Evolutionary conservation across 2,329 filamentous ascomycete species (phyloP).

Genomic region (Xylaria arbuscula): DNA sequence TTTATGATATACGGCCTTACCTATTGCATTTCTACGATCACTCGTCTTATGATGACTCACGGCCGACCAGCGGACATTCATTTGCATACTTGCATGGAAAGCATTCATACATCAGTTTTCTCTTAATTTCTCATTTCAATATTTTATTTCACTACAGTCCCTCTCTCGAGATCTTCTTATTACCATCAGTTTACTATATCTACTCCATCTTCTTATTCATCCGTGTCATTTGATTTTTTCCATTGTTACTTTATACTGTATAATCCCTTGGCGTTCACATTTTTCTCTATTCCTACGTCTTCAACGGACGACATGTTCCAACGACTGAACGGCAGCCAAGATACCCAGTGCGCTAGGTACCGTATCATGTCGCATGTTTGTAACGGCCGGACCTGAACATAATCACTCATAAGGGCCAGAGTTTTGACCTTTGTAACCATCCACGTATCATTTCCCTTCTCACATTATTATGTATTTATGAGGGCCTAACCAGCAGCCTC

Average conservation of each 20-base stretch:
- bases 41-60: constrained; percentile 46
- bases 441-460: constrained; percentile 19
- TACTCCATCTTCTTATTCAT: background rate
- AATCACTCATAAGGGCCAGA: constrained; percentile 35
- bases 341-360: constrained; percentile 50
- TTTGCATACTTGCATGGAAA: constrained; percentile 38
- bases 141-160: constrained; percentile 4
- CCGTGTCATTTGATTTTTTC: constrained; percentile 14
- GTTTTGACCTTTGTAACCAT: constrained; percentile 32
- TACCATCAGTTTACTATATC: background rate
- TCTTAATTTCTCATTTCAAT: constrained; percentile 9
- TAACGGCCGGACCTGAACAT: constrained; percentile 39
- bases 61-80: constrained; percentile 44
- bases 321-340: constrained; percentile 46
- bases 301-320: constrained; percentile 9
- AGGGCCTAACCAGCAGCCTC: constrained; percentile 5
- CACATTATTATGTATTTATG: constrained; percentile 13
- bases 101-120: constrained; percentile 28
- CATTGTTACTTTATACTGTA: constrained; percentile 8
- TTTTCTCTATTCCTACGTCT: constrained; percentile 14
- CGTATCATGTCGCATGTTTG: constrained; percentile 40
- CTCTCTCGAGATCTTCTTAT: background rate
- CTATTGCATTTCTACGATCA: constrained; percentile 28
- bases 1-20: constrained; percentile 34
- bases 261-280: constrained; percentile 25